Percentiles rank a stretch among this genome's conserved stretches.
phyloP scores from a whole-genome alignment of 495 filamentous ascomycete species.

The Neurospora discreta region DNA sequence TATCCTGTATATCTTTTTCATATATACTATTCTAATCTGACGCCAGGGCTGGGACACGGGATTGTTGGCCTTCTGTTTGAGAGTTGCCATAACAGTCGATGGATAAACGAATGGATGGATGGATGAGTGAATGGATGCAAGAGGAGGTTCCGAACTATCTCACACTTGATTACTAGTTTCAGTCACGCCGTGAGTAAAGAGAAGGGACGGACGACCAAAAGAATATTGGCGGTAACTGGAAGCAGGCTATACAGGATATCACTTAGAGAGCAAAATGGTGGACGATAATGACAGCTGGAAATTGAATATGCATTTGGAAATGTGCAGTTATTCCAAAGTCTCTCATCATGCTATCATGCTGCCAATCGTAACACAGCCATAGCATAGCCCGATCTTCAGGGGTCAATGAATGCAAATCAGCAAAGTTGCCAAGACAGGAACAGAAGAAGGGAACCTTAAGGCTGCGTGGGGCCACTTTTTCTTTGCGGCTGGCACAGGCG shows the following conservation, averaged over 20 bases:
- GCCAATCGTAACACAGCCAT: neutral
- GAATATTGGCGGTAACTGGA: neutral
- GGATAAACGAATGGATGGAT: neutral
- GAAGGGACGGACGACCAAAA: neutral
- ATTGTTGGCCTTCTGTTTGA: neutral
- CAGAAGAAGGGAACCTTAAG: neutral
- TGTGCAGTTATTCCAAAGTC: neutral
- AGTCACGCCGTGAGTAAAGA: neutral
- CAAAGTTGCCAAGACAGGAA: neutral
- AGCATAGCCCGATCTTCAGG: neutral
- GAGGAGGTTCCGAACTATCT: neutral
- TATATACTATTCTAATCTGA: neutral
- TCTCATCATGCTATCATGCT: neutral
- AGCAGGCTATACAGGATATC: neutral
- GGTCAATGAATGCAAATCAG: neutral
- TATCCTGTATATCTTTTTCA: neutral
- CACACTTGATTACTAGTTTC: neutral
- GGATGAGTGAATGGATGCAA: neutral
- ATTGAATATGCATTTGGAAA: neutral
- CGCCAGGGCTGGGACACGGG: neutral
- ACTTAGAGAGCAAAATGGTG: neutral
- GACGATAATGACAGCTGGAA: neutral
- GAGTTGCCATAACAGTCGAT: neutral
- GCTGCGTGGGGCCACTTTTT: neutral
- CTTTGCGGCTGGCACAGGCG: neutral